Evolutionary conservation across 768 basidiomycete genomes (phyloP).

Genomic region (Serpula lacrymans): DNA sequence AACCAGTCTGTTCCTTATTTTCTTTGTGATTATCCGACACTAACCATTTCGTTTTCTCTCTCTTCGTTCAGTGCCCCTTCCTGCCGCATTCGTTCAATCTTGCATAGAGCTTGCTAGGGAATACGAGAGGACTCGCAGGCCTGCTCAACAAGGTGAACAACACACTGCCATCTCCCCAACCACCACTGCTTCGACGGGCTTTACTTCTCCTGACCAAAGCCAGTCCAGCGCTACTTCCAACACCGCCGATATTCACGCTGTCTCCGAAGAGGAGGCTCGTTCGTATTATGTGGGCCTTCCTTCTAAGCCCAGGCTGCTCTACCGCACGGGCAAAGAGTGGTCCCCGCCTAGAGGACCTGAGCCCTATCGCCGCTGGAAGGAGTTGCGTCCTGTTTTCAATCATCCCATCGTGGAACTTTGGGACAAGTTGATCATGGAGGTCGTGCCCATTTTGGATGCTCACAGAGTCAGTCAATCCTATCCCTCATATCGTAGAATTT

Average conservation of each 20-base stretch:
- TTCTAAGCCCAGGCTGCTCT: slow-evolving; percentile 24
- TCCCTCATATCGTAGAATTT: slow-evolving; percentile 25
- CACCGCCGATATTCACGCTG: slow-evolving; percentile 14
- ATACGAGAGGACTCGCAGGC: neutral
- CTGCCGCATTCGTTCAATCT: neutral
- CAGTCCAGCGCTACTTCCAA: slow-evolving; percentile 14
- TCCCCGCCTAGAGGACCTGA: slow-evolving; percentile 10
- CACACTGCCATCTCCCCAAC: neutral
- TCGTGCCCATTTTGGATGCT: slow-evolving; percentile 24
- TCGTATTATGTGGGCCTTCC: slow-evolving; percentile 28
- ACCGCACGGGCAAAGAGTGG: slow-evolving; percentile 27
- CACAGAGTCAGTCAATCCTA: slow-evolving; percentile 22
- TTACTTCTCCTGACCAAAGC: neutral
- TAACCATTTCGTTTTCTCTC: slow-evolving; percentile 1
- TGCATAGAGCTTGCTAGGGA: neutral
- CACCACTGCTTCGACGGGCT: neutral
- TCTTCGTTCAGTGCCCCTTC: slow-evolving; percentile 3
- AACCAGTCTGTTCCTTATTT: too few relatives aligned
- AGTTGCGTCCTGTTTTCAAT: slow-evolving; percentile 27
- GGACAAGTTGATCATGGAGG: slow-evolving; percentile 28
- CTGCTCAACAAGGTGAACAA: too few relatives aligned
- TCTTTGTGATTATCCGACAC: slow-evolving; percentile 4
- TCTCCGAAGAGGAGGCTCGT: slow-evolving; percentile 15
- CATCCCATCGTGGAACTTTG: slow-evolving; percentile 31
- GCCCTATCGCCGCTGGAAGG: slow-evolving; percentile 18